Conservation (phyloP, 805 yeast genomes). For the Teunomyces tritomae region DNA sequence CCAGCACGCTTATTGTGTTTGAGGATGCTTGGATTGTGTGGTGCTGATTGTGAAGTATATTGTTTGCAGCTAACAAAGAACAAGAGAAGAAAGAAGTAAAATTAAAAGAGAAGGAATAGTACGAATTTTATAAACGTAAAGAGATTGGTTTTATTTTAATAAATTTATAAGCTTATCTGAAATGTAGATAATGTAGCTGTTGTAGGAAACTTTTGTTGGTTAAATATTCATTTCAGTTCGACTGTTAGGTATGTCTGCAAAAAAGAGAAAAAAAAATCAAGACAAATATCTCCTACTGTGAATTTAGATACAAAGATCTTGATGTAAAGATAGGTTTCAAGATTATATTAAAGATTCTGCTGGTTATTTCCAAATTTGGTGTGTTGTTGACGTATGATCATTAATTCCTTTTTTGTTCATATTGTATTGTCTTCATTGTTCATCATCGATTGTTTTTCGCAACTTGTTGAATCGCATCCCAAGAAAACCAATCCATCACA, state of each 20-base stretch:
- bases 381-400: background rate
- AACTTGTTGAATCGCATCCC: conserved; percentile 1
- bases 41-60: background rate
- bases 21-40: background rate
- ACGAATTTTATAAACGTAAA: no score
- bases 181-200: no score
- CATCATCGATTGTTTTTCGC: background rate
- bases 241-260: no score
- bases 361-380: background rate
- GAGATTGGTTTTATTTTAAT: no score
- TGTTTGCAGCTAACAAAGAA: background rate
- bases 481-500: background rate
- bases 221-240: no score
- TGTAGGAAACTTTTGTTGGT: no score
- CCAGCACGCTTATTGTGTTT: background rate
- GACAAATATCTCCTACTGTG: no score
- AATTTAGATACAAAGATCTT: no score
- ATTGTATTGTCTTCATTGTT: background rate
- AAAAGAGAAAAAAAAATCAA: no score
- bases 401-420: background rate
- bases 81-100: background rate
- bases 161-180: no score
- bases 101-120: no score
- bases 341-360: background rate
- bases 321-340: background rate